phyloP scores from a whole-genome alignment of 257 asterid species.

The Leonotis leonurus region DNA sequence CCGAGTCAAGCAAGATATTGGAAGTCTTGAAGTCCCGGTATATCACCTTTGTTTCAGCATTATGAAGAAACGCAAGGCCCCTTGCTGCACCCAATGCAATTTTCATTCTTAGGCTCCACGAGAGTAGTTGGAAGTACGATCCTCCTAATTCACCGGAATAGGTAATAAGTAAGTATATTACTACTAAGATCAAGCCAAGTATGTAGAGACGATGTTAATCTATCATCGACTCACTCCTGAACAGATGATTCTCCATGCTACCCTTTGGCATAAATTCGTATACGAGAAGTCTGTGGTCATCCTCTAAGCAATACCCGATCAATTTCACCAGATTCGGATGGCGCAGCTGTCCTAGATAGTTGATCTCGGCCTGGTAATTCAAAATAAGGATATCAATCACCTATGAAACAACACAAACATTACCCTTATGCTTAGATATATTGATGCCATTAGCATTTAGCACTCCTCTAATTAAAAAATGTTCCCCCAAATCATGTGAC shows the following conservation, averaged over 20 bases:
- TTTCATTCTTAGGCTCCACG: slow-evolving; percentile 72
- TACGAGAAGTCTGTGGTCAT: slow-evolving; percentile 76
- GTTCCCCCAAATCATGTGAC: not conserved
- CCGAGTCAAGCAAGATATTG: slow-evolving; percentile 76
- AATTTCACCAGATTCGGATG: slow-evolving; percentile 80
- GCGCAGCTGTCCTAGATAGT: slow-evolving; percentile 74
- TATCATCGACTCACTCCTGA: slow-evolving; percentile 60
- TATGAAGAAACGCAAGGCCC: slow-evolving; percentile 91
- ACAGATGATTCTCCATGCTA: slow-evolving; percentile 91
- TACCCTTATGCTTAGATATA: not conserved
- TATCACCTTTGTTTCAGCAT: slow-evolving; percentile 71
- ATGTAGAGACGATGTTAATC: not conserved
- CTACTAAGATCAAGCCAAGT: not conserved
- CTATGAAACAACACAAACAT: not conserved
- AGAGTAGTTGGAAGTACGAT: slow-evolving; percentile 66
- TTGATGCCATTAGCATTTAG: not conserved
- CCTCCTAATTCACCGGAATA: slow-evolving; percentile 46
- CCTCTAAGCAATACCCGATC: slow-evolving; percentile 89
- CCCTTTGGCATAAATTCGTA: slow-evolving; percentile 93
- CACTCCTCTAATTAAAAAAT: not conserved
- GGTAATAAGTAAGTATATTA: not conserved
- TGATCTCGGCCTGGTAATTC: slow-evolving; percentile 71
- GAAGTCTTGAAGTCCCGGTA: slow-evolving; percentile 90
- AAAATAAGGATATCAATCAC: not conserved
- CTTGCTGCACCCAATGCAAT: slow-evolving; percentile 82